Percentiles rank a stretch among this genome's conserved stretches.
phyloP scores from a whole-genome alignment of 192 early-diverging fungal species.

The Rhizoclosmatium sp. region DNA sequence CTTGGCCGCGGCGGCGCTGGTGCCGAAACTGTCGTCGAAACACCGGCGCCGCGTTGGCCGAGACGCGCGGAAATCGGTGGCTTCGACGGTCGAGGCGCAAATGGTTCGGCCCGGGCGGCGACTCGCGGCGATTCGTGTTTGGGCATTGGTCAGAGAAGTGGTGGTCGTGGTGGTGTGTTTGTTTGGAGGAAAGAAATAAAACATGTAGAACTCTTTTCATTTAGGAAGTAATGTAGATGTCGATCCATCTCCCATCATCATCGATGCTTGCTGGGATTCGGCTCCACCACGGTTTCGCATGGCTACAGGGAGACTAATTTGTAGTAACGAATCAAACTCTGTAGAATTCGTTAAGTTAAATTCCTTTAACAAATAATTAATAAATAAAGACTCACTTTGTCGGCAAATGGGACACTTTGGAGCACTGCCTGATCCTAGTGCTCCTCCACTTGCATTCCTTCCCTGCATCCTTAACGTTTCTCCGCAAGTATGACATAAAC shows the following conservation, averaged over 20 bases:
- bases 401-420: constrained; percentile 58
- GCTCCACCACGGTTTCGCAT: background rate
- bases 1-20: background rate
- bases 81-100: background rate
- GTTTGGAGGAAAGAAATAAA: no score
- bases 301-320: constrained; percentile 20
- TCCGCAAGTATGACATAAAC: constrained; percentile 78
- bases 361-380: background rate
- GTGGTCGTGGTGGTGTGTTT: no score
- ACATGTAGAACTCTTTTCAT: background rate
- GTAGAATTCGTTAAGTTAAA: background rate
- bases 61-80: constrained; percentile 9
- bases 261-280: background rate
- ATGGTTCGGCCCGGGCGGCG: background rate
- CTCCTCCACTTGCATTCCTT: constrained; percentile 5
- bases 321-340: constrained; percentile 31
- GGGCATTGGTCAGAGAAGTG: background rate
- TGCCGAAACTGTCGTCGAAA: background rate
- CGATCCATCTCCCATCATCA: background rate
- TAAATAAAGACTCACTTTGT: constrained; percentile 36
- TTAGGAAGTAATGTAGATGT: background rate
- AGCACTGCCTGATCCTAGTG: constrained; percentile 16
- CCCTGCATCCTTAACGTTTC: constrained; percentile 63
- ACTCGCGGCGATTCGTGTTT: background rate
- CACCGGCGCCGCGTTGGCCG: background rate